These are phyloP conservation scores for Talaromyces ruber DNA, from an alignment of 495 filamentous ascomycete species.

Conservation along the genomic window DNA sequence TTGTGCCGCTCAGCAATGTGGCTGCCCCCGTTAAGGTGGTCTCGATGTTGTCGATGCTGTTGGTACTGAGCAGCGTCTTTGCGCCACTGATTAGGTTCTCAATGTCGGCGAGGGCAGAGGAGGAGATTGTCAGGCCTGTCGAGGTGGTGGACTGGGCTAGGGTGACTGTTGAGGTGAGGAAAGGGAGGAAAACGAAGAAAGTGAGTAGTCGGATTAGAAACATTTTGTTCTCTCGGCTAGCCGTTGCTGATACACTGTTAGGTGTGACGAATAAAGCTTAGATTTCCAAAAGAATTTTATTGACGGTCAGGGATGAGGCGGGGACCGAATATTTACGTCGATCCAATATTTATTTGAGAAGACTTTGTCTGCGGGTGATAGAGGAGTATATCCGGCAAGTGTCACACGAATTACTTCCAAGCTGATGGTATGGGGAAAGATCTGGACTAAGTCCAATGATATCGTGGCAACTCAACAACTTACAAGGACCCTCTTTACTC, in stretches of 20 bases:
- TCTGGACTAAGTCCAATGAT: background rate
- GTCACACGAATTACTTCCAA: background rate
- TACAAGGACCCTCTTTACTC: background rate
- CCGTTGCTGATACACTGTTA: background rate
- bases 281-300: background rate
- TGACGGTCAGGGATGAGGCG: background rate
- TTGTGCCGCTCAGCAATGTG: conserved; percentile 13
- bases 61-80: conserved; percentile 23
- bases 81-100: conserved; percentile 16
- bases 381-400: background rate
- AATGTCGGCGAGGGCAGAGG: conserved; percentile 16
- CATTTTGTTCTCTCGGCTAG: conserved; percentile 14
- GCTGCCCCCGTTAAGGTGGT: conserved; percentile 26
- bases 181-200: conserved; percentile 19
- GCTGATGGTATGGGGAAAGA: background rate
- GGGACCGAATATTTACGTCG: background rate
- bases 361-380: background rate
- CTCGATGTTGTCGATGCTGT: conserved; percentile 36
- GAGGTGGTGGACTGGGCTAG: conserved; percentile 23
- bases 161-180: conserved; percentile 11
- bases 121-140: conserved; percentile 22
- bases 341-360: background rate
- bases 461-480: background rate
- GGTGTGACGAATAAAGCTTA: background rate
- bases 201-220: conserved; percentile 17